Evolutionary conservation across 306 rosid genomes (phyloP), one percentile per base, ranked within the genome.

Genomic region (Urtica urens): DNA sequence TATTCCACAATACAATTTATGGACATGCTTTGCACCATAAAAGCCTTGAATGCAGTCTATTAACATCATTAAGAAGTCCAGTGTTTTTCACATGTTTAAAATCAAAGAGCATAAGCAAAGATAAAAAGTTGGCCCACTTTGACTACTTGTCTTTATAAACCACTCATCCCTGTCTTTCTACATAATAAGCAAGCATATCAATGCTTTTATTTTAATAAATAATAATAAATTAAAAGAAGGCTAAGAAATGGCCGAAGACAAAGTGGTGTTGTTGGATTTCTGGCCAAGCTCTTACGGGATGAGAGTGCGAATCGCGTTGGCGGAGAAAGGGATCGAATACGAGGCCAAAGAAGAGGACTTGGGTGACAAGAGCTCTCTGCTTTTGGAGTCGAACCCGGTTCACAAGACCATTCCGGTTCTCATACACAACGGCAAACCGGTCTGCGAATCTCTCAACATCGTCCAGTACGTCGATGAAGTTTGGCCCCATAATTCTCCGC

Each of bases 271-370:
- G 15, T 68, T 74, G 64, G 81, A 74, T 71, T 74, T 71, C 43
- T 78, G 78, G 86, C 66, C 86, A 48, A 78, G 86, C 50, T 60
- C 68, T 45, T 78, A 67, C 43, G 78, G 66, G 53, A 78, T 70
- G 81, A 78, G 86, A 49, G 81, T 74, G 63, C 70, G 64, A 39
- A 74, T 78, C 1, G 76, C 81, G 5, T 74, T 78, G 60, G 68
- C 20, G 1, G 81, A 71, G 58, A 78, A 78, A 51, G 71, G 76
- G 4, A 50, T 78, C 37, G 18, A 68, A 20, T 74, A 71, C 29
- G 81, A 74, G 13, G 57, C 66, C 54, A 74, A 13, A 38, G 78
- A 78, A 54, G 81, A 74, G 33, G 55, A 74, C 18, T 66, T 74
- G 23, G 5, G 43, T 23, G 55, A 60, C 26, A 74, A 78, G 55